Conservation (phyloP, 2,329 filamentous ascomycete genomes). For the Pleoardoris graminearum region DNA sequence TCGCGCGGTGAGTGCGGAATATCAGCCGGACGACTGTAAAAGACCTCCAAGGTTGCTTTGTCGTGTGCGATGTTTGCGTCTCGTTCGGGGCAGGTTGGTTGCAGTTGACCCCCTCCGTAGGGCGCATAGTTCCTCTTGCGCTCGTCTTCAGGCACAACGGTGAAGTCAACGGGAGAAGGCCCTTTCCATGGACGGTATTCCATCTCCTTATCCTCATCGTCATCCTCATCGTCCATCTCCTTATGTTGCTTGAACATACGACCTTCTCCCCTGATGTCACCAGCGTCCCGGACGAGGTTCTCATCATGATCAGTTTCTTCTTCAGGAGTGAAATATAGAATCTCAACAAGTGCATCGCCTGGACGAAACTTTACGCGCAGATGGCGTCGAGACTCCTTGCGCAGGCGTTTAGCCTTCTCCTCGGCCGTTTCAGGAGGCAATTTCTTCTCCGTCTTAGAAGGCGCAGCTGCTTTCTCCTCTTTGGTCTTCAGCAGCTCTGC, state of each 20-base stretch:
- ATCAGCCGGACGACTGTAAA: conserved; percentile 50
- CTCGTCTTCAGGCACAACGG: conserved; percentile 44
- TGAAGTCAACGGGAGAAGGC: conserved; percentile 50
- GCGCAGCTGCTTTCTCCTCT: conserved; percentile 53
- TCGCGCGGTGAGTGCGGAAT: conserved; percentile 54
- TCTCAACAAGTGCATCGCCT: conserved; percentile 66
- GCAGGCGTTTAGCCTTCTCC: conserved; percentile 67
- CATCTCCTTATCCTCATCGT: conserved; percentile 59
- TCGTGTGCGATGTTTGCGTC: conserved; percentile 51
- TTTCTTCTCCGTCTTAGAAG: conserved; percentile 57
- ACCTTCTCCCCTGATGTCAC: conserved; percentile 69
- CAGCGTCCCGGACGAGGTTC: conserved; percentile 71
- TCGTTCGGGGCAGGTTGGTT: conserved; percentile 49
- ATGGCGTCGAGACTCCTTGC: conserved; percentile 72
- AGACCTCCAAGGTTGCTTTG: conserved; percentile 52
- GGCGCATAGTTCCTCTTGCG: conserved; percentile 50
- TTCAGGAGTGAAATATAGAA: conserved; percentile 70
- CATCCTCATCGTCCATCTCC: conserved; percentile 66
- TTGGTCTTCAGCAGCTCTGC: conserved; percentile 57
- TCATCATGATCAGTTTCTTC: conserved; percentile 70
- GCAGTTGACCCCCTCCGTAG: conserved; percentile 49
- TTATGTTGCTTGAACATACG: conserved; percentile 60
- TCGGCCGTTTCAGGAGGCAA: conserved; percentile 66
- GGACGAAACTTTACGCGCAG: conserved; percentile 73
- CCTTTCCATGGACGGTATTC: conserved; percentile 38